phyloP scores from a whole-genome alignment of 768 basidiomycete species.

The Wakefieldia striispora region DNA sequence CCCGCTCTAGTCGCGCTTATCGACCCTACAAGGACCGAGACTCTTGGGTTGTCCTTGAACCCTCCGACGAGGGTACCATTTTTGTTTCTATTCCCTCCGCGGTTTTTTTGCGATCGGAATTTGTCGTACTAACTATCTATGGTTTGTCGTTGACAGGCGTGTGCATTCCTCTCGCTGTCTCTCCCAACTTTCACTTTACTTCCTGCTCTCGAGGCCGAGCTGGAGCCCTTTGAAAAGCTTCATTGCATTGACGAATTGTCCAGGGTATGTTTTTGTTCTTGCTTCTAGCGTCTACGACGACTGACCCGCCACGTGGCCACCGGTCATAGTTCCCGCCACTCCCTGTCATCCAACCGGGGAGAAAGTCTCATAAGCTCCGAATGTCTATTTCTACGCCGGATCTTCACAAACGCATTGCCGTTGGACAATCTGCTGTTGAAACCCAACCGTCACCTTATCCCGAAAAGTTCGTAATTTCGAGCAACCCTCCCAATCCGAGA shows the following conservation, averaged over 20 bases:
- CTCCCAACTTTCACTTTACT: constrained; percentile 44
- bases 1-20: constrained; percentile 2
- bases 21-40: constrained; percentile 1
- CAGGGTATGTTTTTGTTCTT: constrained; percentile 17
- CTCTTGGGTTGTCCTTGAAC: not conserved
- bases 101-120: constrained; percentile 4
- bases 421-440: constrained; percentile 1
- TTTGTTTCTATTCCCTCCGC: constrained; percentile 10
- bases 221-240: constrained; percentile 60
- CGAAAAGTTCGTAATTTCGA: constrained; percentile 57
- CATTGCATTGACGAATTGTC: constrained; percentile 39
- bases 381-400: constrained; percentile 36
- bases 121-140: constrained; percentile 16
- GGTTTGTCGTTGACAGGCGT: constrained; percentile 42
- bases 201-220: constrained; percentile 60
- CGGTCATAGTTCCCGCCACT: constrained; percentile 17
- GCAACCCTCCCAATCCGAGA: constrained; percentile 69
- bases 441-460: constrained; percentile 6
- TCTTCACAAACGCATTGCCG: constrained; percentile 24
- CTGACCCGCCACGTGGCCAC: not conserved
- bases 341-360: constrained; percentile 23
- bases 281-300: not conserved
- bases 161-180: constrained; percentile 51
- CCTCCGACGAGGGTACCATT: not conserved
- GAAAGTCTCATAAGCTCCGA: constrained; percentile 24